Conservation (phyloP, 495 filamentous ascomycete species). For the Lasiosphaeria ovina region DNA sequence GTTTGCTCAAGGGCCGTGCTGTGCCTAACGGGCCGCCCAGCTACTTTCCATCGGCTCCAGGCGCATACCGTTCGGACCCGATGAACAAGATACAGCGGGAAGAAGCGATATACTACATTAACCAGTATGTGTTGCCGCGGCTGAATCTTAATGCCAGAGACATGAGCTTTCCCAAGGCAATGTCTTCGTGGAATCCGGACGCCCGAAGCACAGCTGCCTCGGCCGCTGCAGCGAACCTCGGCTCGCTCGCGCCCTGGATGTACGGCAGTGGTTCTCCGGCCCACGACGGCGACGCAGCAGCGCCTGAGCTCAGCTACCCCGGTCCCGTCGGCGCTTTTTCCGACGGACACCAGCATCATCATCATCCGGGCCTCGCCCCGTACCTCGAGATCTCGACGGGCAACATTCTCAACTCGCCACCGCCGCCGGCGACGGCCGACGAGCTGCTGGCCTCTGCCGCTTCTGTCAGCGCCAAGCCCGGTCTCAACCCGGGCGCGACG, state of each 20-base stretch:
- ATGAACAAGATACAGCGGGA: conserved; percentile 58
- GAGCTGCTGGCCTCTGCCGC: not conserved
- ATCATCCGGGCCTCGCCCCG: conserved; percentile 6
- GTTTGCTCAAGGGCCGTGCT: conserved; percentile 53
- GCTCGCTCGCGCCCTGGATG: conserved; percentile 45
- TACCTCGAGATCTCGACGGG: conserved; percentile 14
- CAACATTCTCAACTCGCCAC: conserved; percentile 1
- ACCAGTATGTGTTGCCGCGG: conserved; percentile 61
- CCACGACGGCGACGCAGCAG: conserved; percentile 23
- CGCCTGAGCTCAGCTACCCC: conserved; percentile 34
- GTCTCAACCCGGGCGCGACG: conserved; percentile 6
- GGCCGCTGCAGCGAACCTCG: conserved; percentile 29
- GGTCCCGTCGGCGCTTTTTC: conserved; percentile 26
- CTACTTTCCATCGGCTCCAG: conserved; percentile 46
- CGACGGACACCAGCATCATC: not conserved
- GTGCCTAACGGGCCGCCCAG: conserved; percentile 55
- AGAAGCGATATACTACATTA: conserved; percentile 63
- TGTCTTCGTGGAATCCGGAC: conserved; percentile 23
- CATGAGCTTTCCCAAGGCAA: conserved; percentile 33
- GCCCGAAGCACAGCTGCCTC: conserved; percentile 11
- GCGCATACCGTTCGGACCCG: conserved; percentile 46
- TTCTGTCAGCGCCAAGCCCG: not conserved
- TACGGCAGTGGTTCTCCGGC: conserved; percentile 27
- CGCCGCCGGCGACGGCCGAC: not conserved
- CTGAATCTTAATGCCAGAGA: conserved; percentile 44